Evolutionary conservation across 1,284 basidiomycete species (phyloP), one percentile per base, ranked within the genome.

Genomic region (Cryptococcus maquisensis): DNA sequence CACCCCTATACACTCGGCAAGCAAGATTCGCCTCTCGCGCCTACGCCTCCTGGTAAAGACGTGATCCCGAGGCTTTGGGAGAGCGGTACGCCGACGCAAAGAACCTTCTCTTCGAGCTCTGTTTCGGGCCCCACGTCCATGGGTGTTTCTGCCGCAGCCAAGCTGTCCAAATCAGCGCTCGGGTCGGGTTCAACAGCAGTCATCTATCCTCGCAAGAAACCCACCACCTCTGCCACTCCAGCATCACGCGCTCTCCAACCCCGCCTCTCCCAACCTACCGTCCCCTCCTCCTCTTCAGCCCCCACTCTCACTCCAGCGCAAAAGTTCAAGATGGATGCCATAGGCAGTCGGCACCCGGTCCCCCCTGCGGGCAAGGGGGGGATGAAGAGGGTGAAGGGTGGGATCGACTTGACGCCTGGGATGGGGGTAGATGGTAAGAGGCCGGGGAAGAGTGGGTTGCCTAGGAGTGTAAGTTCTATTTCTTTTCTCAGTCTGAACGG

Each of bases 381-480:
- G 28, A 32, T 32, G 28, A 32, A 32, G 28, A 32, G 28, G 28
- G 28, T 32, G 28, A 10, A 8, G 42, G 46, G 32, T 15, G 41
- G 18, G 13, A 16, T 55, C 6, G 56, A 58, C 9, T 38, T 59
- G 40, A 57, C 52, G 21, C 60, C 60, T 20, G 60, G 60, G n/a
- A 60, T 60, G 62, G 57, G 56, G 16, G 28, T 32, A 10, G 51
- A 45, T 45, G 62, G 59, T 4, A 47, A 43, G 37, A 49, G 62
- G 39, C 62, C 62, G 36, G 59, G 59, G 10, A 63, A 63, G 42
- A 51, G 56, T 39, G 62, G 62, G 13, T 51, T 63, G 52, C 57
- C 59, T 12, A 50, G 52, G 21, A 43, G 37, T 38, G 62, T 63
- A 42, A 55, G 62, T 63, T 15, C 20, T n/a, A 12, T 13, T 21